A percentile compares a stretch with the other conserved stretches of the same genome.
phyloP scores from a whole-genome alignment of 768 basidiomycete species.

The Albatrellus ellisii region DNA sequence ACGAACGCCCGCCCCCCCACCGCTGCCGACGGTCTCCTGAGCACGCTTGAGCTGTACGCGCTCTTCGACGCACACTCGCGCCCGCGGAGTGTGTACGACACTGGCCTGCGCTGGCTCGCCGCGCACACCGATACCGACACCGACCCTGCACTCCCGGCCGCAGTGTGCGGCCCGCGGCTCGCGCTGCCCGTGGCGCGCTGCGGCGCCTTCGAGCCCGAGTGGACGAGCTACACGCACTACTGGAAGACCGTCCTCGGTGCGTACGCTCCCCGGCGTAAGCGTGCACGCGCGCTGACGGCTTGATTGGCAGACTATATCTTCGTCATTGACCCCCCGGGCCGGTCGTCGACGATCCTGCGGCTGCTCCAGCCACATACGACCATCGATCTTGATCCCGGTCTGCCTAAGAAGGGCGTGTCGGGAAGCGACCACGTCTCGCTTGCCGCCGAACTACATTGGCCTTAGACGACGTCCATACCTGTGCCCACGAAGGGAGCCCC shows the following conservation, averaged over 20 bases:
- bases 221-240: constrained; percentile 81
- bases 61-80: constrained; percentile 28
- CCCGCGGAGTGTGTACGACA: constrained; percentile 60
- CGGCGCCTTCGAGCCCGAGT: constrained; percentile 67
- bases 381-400: constrained; percentile 49
- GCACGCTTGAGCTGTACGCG: constrained; percentile 36
- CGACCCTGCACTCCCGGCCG: no score
- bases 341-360: constrained; percentile 27
- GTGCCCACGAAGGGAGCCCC: no score
- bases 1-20: constrained; percentile 54
- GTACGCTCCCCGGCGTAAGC: constrained; percentile 7
- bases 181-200: constrained; percentile 24
- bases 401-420: constrained; percentile 70
- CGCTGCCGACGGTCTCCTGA: constrained; percentile 57
- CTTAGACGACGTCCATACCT: background rate
- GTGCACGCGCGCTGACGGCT: constrained; percentile 1
- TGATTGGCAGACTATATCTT: constrained; percentile 74
- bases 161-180: constrained; percentile 36
- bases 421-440: constrained; percentile 85
- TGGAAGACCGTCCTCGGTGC: constrained; percentile 75
- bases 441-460: constrained; percentile 42
- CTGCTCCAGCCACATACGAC: constrained; percentile 50
- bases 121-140: constrained; percentile 22
- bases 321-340: constrained; percentile 35
- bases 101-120: constrained; percentile 23